A percentile compares a stretch with the other conserved stretches of the same genome.
phyloP scores from a whole-genome alignment of 176 grass and related monocot species.

The Themeda triandra region DNA sequence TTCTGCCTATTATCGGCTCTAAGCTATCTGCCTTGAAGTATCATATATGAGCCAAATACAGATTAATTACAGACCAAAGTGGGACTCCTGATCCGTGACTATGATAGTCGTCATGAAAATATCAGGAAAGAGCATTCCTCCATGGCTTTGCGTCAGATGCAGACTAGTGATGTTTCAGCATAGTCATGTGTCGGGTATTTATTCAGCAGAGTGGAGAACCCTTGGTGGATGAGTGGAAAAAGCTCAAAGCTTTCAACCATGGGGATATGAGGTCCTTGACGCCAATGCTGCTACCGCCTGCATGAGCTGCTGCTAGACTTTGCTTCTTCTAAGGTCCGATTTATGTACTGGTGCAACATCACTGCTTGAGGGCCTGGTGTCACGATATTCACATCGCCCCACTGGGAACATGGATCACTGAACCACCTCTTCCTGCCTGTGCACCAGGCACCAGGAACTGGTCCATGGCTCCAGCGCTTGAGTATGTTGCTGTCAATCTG shows the following conservation, averaged over 20 bases:
- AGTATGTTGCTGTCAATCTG: conserved; percentile 73
- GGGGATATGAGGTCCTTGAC: background rate
- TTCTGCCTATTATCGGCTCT: background rate
- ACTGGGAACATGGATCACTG: conserved; percentile 82
- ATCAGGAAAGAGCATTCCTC: background rate
- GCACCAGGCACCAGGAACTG: conserved; percentile 88
- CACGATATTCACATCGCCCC: conserved; percentile 67
- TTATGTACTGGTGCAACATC: conserved; percentile 50
- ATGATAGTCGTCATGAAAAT: background rate
- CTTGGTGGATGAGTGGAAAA: background rate
- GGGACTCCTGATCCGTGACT: background rate
- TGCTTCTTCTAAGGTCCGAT: conserved; percentile 52
- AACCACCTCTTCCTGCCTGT: conserved; percentile 59
- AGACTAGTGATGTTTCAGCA: background rate
- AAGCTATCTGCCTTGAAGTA: background rate
- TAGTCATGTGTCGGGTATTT: background rate
- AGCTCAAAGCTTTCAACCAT: conserved; percentile 3
- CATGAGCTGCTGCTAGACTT: conserved; percentile 49
- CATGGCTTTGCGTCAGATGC: background rate
- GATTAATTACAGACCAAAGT: background rate
- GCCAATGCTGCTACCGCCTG: conserved; percentile 35
- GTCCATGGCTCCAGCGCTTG: conserved; percentile 27
- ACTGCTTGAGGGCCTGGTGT: conserved; percentile 57
- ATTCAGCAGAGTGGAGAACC: conserved; percentile 3
- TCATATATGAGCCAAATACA: background rate